Evolutionary conservation across 2,329 filamentous ascomycete species (phyloP), one percentile per base, ranked within the genome.

Genomic region (Bipolaris oryzae): DNA sequence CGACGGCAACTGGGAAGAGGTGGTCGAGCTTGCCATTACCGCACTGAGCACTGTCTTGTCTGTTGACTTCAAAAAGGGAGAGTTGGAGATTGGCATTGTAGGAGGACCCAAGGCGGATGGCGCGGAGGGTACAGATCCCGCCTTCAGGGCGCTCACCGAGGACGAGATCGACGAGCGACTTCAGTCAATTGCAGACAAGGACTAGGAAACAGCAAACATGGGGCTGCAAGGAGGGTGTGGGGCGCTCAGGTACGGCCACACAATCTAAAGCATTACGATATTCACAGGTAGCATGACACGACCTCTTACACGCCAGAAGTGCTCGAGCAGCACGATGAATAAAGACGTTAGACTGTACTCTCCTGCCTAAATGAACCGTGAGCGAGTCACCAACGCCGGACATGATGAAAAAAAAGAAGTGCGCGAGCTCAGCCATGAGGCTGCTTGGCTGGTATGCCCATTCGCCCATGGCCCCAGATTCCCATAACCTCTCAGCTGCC

Each of bases 31-130:
- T 71, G 95, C 91, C 57, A 99, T 99, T 77, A 91, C 92, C 42
- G 94, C 95, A 6, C 82, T 99, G 77, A 96, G 93, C 85, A 96
- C 91, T 34, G 93, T 99, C 58, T 85, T 99, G 64, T 97, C 94
- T 79, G 96, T 98, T 78, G 95, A 99, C 78, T 99, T 99, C 84
- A 99, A 99, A 87, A 98, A 98, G 85, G 90, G 90, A 70, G 95
- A 99, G 83, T 89, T 99, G 77, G 95, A 99, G 82, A 91, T 99
- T 79, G 95, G 95, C 62, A 93, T 99, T 74, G 95, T 97, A 52
- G 95, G 95, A 66, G 94, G 92, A 28, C 93, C 94, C 55, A 85
- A 87, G 71, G 80, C 83, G 57, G 91, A 96, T 74, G 94, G 93
- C 66, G 85, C 90, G 79, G 90, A 96, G 76, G 92, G 91, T 64